Conservation (phyloP, 768 basidiomycete species). For the Boletus sp. region DNA sequence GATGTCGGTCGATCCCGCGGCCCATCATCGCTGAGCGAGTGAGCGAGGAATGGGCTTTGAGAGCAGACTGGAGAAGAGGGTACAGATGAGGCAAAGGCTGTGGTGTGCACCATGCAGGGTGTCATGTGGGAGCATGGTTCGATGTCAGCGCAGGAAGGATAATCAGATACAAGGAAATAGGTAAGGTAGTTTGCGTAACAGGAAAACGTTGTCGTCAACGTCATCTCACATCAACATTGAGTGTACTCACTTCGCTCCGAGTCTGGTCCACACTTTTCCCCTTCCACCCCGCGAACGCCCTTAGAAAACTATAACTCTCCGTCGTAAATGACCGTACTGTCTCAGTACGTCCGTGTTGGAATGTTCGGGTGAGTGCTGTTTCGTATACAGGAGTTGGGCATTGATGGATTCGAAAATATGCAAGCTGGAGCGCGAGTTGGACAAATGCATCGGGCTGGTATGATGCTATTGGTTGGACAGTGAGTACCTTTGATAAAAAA, state of each 20-base stretch:
- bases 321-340: constrained; percentile 73
- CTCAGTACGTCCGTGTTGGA: constrained; percentile 86
- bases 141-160: not conserved
- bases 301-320: constrained; percentile 64
- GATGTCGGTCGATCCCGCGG: constrained; percentile 83
- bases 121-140: not conserved
- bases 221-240: not conserved
- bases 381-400: constrained; percentile 89
- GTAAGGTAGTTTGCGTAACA: not conserved
- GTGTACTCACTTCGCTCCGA: constrained; percentile 11
- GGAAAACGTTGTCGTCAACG: not conserved
- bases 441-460: constrained; percentile 79
- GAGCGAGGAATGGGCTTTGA: constrained; percentile 64
- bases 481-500: not conserved
- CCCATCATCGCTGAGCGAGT: constrained; percentile 79
- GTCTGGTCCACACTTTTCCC: not conserved
- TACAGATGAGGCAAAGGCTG: constrained; percentile 32
- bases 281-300: constrained; percentile 18
- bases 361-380: constrained; percentile 84
- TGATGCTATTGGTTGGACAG: constrained; percentile 35
- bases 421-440: constrained; percentile 89
- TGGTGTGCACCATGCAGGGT: not conserved
- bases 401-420: constrained; percentile 79
- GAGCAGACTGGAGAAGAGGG: constrained; percentile 59
- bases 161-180: constrained; percentile 28